A percentile compares a stretch with the other conserved stretches of the same genome.
Conservation (phyloP, 768 basidiomycete genomes). For the Tremella fuciformis region DNA sequence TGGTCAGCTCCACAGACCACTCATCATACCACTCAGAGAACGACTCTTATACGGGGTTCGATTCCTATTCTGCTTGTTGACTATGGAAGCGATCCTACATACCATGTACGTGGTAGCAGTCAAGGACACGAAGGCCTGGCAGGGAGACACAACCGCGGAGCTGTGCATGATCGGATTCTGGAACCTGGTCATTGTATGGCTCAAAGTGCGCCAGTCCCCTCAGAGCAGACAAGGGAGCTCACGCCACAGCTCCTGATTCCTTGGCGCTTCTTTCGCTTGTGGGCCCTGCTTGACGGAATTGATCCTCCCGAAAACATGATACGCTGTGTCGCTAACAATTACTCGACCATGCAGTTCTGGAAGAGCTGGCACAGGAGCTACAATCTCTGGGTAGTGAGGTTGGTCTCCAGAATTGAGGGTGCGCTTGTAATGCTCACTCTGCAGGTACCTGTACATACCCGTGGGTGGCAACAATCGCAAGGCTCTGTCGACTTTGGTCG, state of each 20-base stretch:
- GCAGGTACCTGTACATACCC: constrained; percentile 90
- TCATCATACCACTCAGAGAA: constrained; percentile 54
- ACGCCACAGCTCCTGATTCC: constrained; percentile 73
- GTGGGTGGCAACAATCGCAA: constrained; percentile 68
- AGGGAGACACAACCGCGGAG: constrained; percentile 70
- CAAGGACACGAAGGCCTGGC: constrained; percentile 71
- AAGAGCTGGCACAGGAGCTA: constrained; percentile 93
- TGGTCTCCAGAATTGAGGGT: constrained; percentile 21
- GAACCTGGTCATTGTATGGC: constrained; percentile 94
- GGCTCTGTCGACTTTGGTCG: constrained; percentile 65
- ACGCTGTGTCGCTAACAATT: constrained; percentile 97
- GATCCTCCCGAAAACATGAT: constrained; percentile 99
- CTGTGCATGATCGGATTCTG: constrained; percentile 93
- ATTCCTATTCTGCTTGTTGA: constrained; percentile 67
- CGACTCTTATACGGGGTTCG: constrained; percentile 63
- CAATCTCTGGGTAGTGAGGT: constrained; percentile 93
- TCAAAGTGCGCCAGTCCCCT: constrained; percentile 67
- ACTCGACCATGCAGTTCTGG: constrained; percentile 91
- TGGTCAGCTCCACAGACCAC: constrained; percentile 63
- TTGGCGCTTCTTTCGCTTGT: constrained; percentile 95
- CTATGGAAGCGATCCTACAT: constrained; percentile 88
- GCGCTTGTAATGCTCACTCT: neutral
- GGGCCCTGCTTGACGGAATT: constrained; percentile 81
- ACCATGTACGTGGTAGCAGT: constrained; percentile 97
- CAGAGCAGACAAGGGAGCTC: constrained; percentile 10